Conservation (phyloP, 176 grass and related monocot species). For the Tuctoria greenei region DNA sequence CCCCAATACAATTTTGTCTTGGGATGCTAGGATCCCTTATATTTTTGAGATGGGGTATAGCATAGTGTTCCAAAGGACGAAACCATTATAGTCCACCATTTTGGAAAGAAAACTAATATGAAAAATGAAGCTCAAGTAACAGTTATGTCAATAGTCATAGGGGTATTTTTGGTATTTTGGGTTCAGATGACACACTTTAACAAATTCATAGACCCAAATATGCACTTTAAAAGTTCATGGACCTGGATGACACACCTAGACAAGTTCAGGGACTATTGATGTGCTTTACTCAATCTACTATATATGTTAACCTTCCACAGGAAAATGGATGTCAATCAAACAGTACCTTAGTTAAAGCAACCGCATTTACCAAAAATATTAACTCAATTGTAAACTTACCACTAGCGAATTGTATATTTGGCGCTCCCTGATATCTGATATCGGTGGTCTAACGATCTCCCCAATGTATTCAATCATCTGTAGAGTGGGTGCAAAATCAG, state of each 20-base stretch:
- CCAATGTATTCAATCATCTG: constrained; percentile 98
- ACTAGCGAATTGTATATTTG: constrained; percentile 89
- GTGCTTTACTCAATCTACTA: too few species aligned
- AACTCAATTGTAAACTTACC: constrained; percentile 51
- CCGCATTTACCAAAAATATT: constrained; percentile 21
- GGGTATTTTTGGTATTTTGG: too few species aligned
- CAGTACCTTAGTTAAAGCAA: constrained; percentile 12
- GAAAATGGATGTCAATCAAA: constrained; percentile 6
- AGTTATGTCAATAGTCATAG: too few species aligned
- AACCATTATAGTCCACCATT: neutral
- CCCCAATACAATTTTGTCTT: too few species aligned
- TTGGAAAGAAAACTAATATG: too few species aligned
- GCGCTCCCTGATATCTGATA: constrained; percentile 90
- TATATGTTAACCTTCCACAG: neutral
- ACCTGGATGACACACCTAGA: too few species aligned
- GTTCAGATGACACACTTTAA: too few species aligned
- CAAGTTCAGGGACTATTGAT: too few species aligned
- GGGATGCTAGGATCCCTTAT: too few species aligned
- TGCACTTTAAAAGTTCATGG: too few species aligned
- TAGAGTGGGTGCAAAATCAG: constrained; percentile 39
- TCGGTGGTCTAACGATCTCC: constrained; percentile 88
- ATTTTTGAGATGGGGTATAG: neutral
- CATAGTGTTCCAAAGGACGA: neutral
- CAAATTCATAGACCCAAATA: too few species aligned
- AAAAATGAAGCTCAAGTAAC: too few species aligned